These are phyloP conservation scores for Fraxinus greggii DNA, from an alignment of 305 asterid genomes.

Conservation along the genomic window DNA sequence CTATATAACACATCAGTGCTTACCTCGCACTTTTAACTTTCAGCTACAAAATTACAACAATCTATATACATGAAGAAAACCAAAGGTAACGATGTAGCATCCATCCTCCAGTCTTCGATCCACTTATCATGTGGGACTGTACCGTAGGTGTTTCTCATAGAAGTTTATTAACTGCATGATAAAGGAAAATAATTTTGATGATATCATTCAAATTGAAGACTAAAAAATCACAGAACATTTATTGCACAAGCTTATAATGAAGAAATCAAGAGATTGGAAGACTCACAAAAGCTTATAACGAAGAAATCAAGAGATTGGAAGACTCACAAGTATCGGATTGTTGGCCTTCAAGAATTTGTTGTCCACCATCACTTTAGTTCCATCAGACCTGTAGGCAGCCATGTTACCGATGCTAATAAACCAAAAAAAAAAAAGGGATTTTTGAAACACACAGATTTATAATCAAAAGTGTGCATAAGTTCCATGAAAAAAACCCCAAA, in stretches of 20 bases:
- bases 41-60: background rate
- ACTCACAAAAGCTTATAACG: constrained; percentile 42
- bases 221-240: background rate
- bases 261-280: background rate
- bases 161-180: constrained; percentile 66
- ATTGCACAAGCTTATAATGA: background rate
- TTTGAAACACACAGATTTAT: background rate
- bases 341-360: constrained; percentile 79
- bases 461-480: background rate
- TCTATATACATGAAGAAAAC: background rate
- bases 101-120: background rate
- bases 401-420: background rate
- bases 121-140: constrained; percentile 36
- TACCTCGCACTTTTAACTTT: background rate
- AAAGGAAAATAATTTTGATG: constrained; percentile 11
- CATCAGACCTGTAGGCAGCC: constrained; percentile 67
- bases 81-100: background rate
- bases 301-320: background rate
- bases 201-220: background rate
- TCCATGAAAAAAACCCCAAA: background rate
- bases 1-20: background rate
- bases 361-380: constrained; percentile 70
- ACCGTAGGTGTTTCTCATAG: constrained; percentile 75
- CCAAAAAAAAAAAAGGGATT: background rate
- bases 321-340: constrained; percentile 68